phyloP scores from a whole-genome alignment of 2,329 filamentous ascomycete genomes.

The Ascochyta koolunga region DNA sequence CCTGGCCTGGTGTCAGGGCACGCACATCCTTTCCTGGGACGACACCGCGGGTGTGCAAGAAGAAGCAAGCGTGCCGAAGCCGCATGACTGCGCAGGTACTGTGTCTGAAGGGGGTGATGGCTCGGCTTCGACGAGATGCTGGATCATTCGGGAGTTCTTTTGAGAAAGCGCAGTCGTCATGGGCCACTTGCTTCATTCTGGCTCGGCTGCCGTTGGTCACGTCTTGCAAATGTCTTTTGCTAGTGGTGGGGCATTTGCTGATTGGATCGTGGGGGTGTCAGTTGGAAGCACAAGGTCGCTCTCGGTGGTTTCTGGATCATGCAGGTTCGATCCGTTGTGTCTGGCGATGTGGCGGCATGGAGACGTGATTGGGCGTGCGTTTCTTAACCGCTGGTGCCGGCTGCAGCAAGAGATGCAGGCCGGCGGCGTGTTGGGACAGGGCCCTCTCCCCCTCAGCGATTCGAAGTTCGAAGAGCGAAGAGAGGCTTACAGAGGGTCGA shows the following conservation, averaged over 20 bases:
- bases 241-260: slow-evolving; percentile 25
- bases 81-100: slow-evolving; percentile 19
- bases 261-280: slow-evolving; percentile 27
- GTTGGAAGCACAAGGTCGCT: slow-evolving; percentile 15
- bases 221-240: slow-evolving; percentile 26
- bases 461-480: too few species aligned
- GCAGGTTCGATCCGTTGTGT: slow-evolving; percentile 21
- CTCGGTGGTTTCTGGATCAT: slow-evolving; percentile 32
- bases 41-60: slow-evolving; percentile 11
- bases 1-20: slow-evolving; percentile 14
- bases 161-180: slow-evolving; percentile 13
- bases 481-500: slow-evolving; percentile 12
- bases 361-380: slow-evolving; percentile 14
- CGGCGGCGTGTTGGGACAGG: slow-evolving; percentile 10
- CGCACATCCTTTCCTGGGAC: slow-evolving; percentile 7
- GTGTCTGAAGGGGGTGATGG: slow-evolving; percentile 8
- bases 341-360: slow-evolving; percentile 14
- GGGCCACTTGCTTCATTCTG: slow-evolving; percentile 24
- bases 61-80: slow-evolving; percentile 12
- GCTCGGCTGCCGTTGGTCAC: slow-evolving; percentile 29
- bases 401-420: slow-evolving; percentile 9
- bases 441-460: slow-evolving; percentile 4
- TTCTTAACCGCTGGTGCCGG: slow-evolving; percentile 17
- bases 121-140: slow-evolving; percentile 21
- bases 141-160: slow-evolving; percentile 14